Evolutionary conservation across 108 stramenopile genomes (phyloP), one percentile per base, ranked within the genome.

Genomic region (Pseudonitzschia delicatissima): DNA sequence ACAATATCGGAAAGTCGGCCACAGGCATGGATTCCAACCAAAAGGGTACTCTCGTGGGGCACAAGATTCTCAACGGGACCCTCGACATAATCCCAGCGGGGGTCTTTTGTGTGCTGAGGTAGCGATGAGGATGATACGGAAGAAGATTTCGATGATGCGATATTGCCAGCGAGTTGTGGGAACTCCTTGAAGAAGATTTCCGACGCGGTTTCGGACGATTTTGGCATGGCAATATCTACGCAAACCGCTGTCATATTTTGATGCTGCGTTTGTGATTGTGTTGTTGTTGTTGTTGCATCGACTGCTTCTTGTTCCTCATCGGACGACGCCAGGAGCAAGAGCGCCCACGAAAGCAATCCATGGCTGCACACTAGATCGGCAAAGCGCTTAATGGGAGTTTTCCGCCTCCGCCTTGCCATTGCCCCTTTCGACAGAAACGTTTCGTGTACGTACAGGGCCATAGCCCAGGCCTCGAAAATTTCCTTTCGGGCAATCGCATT

Each of bases 401-500:
- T 32, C 18, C 32, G 17, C 26, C 23, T 32, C 8, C 29, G 23
- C 15, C 52, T 29, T 32, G 34, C 27, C 7, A 28, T 28, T 28
- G 8, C 15, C 29, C 1, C 9, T 13, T 12, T 12, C 9, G 53
- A 55, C 11, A 55, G 53, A 72, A 87, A 87, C 4, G 39, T 39
- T 27, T 74, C 34, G 53, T 84, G 71, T 21, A 87, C 82, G 33
- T 87, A 73, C 36, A 82, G 45, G 15, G 86, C 86, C 53, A 82
- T 65, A 2, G 83, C 76, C 83, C 83, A 87, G 2, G 86, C 84
- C 32, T 87, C 83, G 67, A 87, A 87, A 4, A 87, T 32, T 71
- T 87, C 86, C 45, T 87, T 87, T n/a, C 83, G 77, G 15, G 83
- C 68, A 12, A 87, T 67, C 5, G 65, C 72, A 37, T 64, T 53